Base-by-base conservation (phyloP, 345 rosid species). In the Eutrema yunnanense region DNA sequence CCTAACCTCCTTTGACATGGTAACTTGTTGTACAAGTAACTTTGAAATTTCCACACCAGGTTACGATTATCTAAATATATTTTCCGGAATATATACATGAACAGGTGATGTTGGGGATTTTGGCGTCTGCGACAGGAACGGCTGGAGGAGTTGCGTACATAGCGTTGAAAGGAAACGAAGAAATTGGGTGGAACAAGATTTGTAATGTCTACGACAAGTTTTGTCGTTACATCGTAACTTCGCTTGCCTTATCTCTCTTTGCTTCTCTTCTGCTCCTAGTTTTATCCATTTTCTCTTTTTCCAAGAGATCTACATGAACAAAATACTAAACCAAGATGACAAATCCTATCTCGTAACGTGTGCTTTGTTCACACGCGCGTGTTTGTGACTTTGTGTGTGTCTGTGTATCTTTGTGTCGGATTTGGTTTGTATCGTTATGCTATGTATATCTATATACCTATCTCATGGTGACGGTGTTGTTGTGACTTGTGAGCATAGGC, bases 41-140 rank as follows among this genome's bases (percentile, higher is more conserved):
- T 36, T 43, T 68, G 27, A 37, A 75, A 6, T 29, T 46, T 37
- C 4, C 0, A 41, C 3, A n/a, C 47, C 49, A 42, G 44, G 26
- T 53, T 34, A 11, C n/a, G 10, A 10, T 3, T 10, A 6, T 40
- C 40, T 59, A 37, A 38, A 22, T 19, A 12, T 58, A 38, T 38
- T 19, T 34, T 59, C 11, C 12, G 50, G 13, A 27, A 50, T 10
- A n/a, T 41, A 5, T 42, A 14, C 16, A 19, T 60, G 52, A 62
- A 80, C 81, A 93, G 98, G 58, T 93, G 73, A 61, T 89, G 75
- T 40, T 91, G 59, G 97, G 97, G 60, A 16, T 94, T 60, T 83
- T 88, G 29, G 91, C 92, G 3, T 84, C 97, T 14, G 97, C 92
- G 9, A 84, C 90, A 1, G 98, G 95, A 0, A 63, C 98, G 19